Evolutionary conservation across 1,139 yeast species (phyloP).

Genomic region (Taphrina betulina): DNA sequence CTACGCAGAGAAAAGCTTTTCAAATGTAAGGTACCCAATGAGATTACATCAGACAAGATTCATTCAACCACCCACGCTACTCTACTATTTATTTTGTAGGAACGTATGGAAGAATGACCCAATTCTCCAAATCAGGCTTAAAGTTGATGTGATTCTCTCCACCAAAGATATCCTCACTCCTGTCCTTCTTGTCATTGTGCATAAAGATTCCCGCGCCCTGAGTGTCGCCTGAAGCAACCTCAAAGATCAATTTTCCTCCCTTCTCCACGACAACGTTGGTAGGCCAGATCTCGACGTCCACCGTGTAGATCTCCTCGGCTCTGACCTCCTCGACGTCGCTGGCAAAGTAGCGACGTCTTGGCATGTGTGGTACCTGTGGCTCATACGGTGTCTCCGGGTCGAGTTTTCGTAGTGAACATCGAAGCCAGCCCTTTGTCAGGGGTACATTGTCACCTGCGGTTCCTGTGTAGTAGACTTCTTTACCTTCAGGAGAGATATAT

Average conservation of each 20-base stretch:
- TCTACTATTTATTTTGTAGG: no score
- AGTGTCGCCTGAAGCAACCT: neutral
- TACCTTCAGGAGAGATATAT: neutral
- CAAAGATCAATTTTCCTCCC: neutral
- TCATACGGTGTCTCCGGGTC: slow-evolving; percentile 6
- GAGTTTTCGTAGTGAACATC: slow-evolving; percentile 5
- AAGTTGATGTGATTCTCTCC: slow-evolving; percentile 1
- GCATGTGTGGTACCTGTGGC: slow-evolving; percentile 1
- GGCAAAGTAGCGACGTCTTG: neutral
- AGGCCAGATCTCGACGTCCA: slow-evolving; percentile 8
- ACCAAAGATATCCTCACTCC: neutral
- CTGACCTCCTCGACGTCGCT: neutral
- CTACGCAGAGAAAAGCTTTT: no score
- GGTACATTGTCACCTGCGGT: slow-evolving; percentile 5
- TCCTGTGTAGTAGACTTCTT: neutral
- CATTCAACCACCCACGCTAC: no score
- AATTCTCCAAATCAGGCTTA: neutral
- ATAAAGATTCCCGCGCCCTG: slow-evolving; percentile 3
- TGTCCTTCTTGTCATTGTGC: neutral
- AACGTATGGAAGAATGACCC: no score
- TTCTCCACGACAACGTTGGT: neutral
- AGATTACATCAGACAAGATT: no score
- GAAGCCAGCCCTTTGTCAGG: slow-evolving; percentile 1
- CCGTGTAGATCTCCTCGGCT: neutral
- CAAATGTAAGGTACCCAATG: no score